Base-by-base conservation (phyloP, 2,329 filamentous ascomycete species). In the Colletotrichum limetticola region DNA sequence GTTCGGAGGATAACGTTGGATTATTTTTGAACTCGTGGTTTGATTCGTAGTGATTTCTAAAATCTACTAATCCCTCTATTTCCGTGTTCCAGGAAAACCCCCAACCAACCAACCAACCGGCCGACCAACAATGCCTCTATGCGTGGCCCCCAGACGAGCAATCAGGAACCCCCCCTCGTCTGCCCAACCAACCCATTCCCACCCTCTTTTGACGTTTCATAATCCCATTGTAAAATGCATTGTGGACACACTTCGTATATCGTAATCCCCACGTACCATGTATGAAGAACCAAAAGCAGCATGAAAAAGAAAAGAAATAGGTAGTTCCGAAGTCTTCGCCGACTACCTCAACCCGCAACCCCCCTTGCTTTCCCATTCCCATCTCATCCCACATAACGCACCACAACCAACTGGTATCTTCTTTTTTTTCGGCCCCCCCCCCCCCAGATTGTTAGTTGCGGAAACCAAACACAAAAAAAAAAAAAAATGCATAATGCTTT, bases 241-340 rank as follows among this genome's bases (percentile, higher is more conserved):
- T 24, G n/a, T 49, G 58, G 26, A 66, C 64, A 24, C n/a, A 28
- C 2, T 49, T 66, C 64, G 42, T 61, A 42, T 67, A 55, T 55
- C 65, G 52, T 53, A 19, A 19, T 16, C 28, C 65, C 42, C 26
- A 42, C 11, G 16, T 24, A 28, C 42, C 42, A n/a, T 49, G 14
- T 35, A 22, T 35, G 22, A 14, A 6, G 42, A 60, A 59, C 19
- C 3, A 11, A n/a, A 49, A 49, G 16, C 16, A 49, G 8, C 4
- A 24, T 24, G 30, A 7, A 7, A 12, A 30, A 37, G 37, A 16
- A 24, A 28, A 14, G 24, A 24, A n/a, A 11, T 11, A 24, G 14
- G 9, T 11, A 24, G 14, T 19, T 24, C 16, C 8, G 24, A 22
- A 22, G 7, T 28, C 46, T 35, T 63, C 28, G 42, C 42, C 42